A percentile compares a stretch with the other conserved stretches of the same genome.
These are phyloP conservation scores for Corymbia maculata DNA, from an alignment of 345 rosid genomes.

Conservation along the genomic window DNA sequence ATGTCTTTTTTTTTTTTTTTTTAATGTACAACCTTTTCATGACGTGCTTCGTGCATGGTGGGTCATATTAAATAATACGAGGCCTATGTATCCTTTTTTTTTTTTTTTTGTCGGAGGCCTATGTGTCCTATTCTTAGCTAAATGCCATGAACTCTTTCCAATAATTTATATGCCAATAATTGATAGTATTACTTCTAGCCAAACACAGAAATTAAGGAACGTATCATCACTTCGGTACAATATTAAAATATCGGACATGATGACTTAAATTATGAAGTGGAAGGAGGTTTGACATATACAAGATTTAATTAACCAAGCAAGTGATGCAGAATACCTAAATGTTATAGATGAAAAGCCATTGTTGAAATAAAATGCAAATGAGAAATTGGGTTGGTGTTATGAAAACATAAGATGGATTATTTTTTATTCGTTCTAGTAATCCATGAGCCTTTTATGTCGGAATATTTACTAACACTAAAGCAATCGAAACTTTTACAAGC, in stretches of 20 bases:
- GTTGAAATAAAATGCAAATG: background rate
- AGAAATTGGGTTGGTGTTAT: background rate
- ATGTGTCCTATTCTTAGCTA: background rate
- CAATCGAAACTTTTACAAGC: fast-evolving
- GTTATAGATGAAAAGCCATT: background rate
- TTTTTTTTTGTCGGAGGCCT: too few species aligned
- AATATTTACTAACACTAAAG: fast-evolving
- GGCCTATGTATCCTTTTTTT: fast-evolving
- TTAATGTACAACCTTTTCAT: background rate
- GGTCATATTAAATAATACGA: background rate
- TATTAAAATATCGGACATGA: fast-evolving
- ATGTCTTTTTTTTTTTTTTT: fast-evolving
- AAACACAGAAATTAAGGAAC: background rate
- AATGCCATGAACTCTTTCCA: background rate
- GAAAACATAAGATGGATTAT: background rate
- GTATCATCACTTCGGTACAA: background rate
- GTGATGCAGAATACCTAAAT: background rate
- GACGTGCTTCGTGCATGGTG: background rate
- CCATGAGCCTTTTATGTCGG: fast-evolving
- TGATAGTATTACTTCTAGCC: background rate
- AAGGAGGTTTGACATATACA: background rate
- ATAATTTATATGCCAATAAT: background rate
- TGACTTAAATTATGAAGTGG: background rate
- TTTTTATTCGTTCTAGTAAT: background rate
- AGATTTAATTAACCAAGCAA: background rate